A percentile compares a stretch with the other conserved stretches of the same genome.
Conservation (phyloP, 345 rosid species). For the Syzygium aqueum region DNA sequence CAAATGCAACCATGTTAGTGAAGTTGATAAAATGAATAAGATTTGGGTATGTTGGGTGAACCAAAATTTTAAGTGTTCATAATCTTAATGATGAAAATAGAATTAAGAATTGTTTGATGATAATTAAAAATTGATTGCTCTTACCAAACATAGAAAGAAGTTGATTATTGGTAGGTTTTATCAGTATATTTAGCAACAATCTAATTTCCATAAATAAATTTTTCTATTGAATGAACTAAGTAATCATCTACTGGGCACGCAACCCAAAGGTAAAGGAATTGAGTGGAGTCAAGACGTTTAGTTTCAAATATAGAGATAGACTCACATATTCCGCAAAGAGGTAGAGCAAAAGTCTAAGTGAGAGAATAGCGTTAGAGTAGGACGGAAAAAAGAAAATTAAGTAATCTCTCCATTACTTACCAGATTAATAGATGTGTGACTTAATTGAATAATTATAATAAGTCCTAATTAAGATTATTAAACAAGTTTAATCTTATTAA, state of each 20-base stretch:
- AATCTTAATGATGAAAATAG: neutral
- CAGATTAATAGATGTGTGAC: too few relatives aligned
- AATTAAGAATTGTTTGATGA: neutral
- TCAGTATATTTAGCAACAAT: neutral
- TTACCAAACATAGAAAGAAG: neutral
- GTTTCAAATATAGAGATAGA: too few relatives aligned
- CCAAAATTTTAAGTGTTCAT: neutral
- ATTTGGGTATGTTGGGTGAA: neutral
- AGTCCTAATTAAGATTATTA: too few relatives aligned
- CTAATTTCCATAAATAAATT: neutral
- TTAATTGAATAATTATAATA: too few relatives aligned
- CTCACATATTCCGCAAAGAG: too few relatives aligned
- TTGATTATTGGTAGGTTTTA: neutral
- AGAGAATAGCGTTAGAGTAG: too few relatives aligned
- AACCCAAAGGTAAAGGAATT: neutral
- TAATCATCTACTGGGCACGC: neutral
- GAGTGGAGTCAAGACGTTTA: too few relatives aligned
- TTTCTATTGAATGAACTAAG: neutral
- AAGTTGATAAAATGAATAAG: neutral
- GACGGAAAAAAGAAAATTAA: too few relatives aligned
- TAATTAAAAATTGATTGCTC: neutral
- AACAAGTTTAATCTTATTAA: too few relatives aligned
- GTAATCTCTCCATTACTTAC: too few relatives aligned
- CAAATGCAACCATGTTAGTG: neutral
- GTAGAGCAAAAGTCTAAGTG: too few relatives aligned